Evolutionary conservation across 345 rosid genomes (phyloP).

Genomic region (Odontarrhena argentea): DNA sequence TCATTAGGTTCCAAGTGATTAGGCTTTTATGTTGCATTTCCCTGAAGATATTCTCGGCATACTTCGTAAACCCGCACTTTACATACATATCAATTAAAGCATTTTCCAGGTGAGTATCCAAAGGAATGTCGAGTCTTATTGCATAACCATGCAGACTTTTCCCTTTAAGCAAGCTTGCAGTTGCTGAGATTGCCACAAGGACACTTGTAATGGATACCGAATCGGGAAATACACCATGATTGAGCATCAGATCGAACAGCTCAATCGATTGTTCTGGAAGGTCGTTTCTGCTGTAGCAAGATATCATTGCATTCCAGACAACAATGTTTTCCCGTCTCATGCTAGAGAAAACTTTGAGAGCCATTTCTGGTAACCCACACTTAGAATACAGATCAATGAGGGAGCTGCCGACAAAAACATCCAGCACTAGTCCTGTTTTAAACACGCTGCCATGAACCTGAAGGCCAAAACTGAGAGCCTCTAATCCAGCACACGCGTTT

Average conservation of each 20-base stretch:
- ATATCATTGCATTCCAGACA: slow-evolving; percentile 77
- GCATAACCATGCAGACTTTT: slow-evolving; percentile 69
- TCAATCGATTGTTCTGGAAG: slow-evolving; percentile 59
- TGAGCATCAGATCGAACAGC: slow-evolving; percentile 49
- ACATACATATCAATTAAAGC: slow-evolving; percentile 80
- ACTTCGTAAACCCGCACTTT: slow-evolving; percentile 67
- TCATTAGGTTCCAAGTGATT: slow-evolving; percentile 79
- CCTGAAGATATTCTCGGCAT: slow-evolving; percentile 55
- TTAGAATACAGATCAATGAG: slow-evolving; percentile 81
- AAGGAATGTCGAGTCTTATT: slow-evolving; percentile 46
- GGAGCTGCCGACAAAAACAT: slow-evolving; percentile 69
- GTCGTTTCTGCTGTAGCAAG: slow-evolving; percentile 66
- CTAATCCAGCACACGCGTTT: slow-evolving; percentile 57
- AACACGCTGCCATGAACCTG: slow-evolving; percentile 57
- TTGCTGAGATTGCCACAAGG: slow-evolving; percentile 67
- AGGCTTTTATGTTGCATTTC: slow-evolving; percentile 54
- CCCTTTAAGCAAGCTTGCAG: slow-evolving; percentile 64
- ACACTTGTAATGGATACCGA: slow-evolving; percentile 64
- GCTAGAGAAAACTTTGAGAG: slow-evolving; percentile 51
- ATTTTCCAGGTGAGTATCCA: slow-evolving; percentile 62
- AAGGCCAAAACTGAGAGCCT: slow-evolving; percentile 50
- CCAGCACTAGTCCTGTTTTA: slow-evolving; percentile 53
- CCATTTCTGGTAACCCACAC: slow-evolving; percentile 57
- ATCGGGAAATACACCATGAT: slow-evolving; percentile 57
- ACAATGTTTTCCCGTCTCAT: slow-evolving; percentile 62